Conservation (phyloP, 2,329 filamentous ascomycete genomes). For the Exophiala lecanii-corni region DNA sequence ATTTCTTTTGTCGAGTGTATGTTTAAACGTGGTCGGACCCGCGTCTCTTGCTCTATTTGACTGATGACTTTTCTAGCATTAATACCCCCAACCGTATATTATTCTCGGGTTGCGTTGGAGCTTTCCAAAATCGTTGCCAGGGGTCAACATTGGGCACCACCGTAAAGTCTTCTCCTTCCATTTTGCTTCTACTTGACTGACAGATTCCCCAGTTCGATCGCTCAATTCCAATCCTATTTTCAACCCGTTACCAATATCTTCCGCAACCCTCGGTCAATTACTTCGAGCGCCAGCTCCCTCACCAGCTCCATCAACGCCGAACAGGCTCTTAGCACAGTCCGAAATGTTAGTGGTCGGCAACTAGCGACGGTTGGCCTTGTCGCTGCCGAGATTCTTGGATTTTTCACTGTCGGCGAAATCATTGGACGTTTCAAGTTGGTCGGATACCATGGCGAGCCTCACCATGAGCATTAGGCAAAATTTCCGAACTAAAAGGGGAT, state of each 20-base stretch:
- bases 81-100: constrained; percentile 84
- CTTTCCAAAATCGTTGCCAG: constrained; percentile 81
- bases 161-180: constrained; percentile 60
- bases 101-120: constrained; percentile 83
- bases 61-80: constrained; percentile 55
- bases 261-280: constrained; percentile 61
- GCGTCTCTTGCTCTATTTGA: constrained; percentile 1
- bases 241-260: constrained; percentile 67
- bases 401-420: constrained; percentile 98
- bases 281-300: constrained; percentile 43
- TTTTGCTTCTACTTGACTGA: constrained; percentile 5
- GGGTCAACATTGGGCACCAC: constrained; percentile 86
- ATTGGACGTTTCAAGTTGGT: constrained; percentile 92
- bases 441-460: constrained; percentile 73
- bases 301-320: constrained; percentile 54
- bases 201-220: constrained; percentile 36
- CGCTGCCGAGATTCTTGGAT: constrained; percentile 80
- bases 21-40: constrained; percentile 34
- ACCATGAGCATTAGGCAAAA: constrained; percentile 37
- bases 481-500: no score
- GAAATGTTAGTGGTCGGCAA: constrained; percentile 68
- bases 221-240: constrained; percentile 83
- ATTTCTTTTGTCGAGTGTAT: constrained; percentile 82
- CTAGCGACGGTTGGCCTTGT: constrained; percentile 71
- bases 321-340: constrained; percentile 53